phyloP scores from a whole-genome alignment of 2,329 filamentous ascomycete genomes.

The Penicillium sclerotiorum region DNA sequence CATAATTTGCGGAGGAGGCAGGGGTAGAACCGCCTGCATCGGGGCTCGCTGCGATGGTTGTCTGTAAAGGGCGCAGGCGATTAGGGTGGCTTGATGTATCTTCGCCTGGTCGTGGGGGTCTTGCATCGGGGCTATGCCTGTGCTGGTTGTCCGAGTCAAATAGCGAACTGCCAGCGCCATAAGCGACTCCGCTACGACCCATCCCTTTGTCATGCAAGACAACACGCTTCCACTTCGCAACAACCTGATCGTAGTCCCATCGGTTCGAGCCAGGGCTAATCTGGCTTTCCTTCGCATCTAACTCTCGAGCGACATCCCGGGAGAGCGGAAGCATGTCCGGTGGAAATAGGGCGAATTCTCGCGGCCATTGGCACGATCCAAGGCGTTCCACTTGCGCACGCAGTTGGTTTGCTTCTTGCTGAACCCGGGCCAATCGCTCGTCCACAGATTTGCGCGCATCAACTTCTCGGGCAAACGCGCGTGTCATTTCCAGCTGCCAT shows the following conservation, averaged over 20 bases:
- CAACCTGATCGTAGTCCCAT: conserved; percentile 53
- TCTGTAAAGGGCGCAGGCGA: conserved; percentile 25
- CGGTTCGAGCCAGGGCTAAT: conserved; percentile 38
- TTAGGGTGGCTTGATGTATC: conserved; percentile 26
- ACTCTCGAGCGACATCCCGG: conserved; percentile 40
- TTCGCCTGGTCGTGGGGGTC: conserved; percentile 25
- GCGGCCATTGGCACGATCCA: conserved; percentile 51
- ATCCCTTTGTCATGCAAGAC: conserved; percentile 50
- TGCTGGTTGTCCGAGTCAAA: conserved; percentile 15
- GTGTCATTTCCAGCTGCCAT: conserved; percentile 52
- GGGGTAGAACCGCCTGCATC: conserved; percentile 29
- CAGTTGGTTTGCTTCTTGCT: conserved; percentile 53
- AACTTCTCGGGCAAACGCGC: conserved; percentile 49
- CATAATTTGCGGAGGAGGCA: conserved; percentile 31
- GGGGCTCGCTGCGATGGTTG: conserved; percentile 28
- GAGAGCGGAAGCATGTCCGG: conserved; percentile 48
- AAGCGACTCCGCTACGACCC: conserved; percentile 40
- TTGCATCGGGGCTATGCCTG: conserved; percentile 18
- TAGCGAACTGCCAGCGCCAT: conserved; percentile 18
- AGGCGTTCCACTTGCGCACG: conserved; percentile 51
- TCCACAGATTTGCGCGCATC: conserved; percentile 49
- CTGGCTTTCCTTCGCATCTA: conserved; percentile 39
- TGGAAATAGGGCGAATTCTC: conserved; percentile 52
- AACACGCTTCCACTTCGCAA: conserved; percentile 53
- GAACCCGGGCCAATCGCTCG: conserved; percentile 46